Base-by-base conservation (phyloP, 345 rosid species). In the Limnanthes douglasii region DNA sequence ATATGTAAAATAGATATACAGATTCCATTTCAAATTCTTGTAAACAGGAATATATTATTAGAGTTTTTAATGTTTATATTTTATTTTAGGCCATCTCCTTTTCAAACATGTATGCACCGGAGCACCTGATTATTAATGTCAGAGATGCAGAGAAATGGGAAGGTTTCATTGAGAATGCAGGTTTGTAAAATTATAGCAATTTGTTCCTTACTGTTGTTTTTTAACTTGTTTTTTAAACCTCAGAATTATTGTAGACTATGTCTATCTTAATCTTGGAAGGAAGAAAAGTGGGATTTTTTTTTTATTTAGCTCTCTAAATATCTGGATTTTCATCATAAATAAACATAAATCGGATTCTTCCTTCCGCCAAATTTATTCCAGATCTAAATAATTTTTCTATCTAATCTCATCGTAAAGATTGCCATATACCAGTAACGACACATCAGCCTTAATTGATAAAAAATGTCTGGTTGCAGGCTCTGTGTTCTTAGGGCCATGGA, bases 121-220 rank as follows among this genome's bases (percentile, higher is more conserved):
- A 88, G 62, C 98, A 90, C 48, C 65, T 90, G 37, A 90, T 90
- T 25, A 54, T 90, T 31, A 84, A 90, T 46, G 95, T 80, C 15
- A 41, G 66, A 66, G 86, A 84, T 47, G 86, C 95, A 8, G 95
- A 84, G 61, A 84, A 72, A 55, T 90, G 95, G 94, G 98, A 80
- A 41, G 54, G 62, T 49, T 66, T 48, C 23, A 49, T 90, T 25
- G 94, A 90, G 70, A 79, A 84, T 53, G 98, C 92, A 26, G 98
- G 86, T 80, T 66, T 7, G 14, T 7, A 10, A 8, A n/a, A n/a
- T n/a, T n/a, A n/a, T n/a, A n/a, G n/a, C n/a, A n/a, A n/a, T n/a
- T n/a, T n/a, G n/a, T n/a, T n/a, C n/a, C n/a, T n/a, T n/a, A n/a
- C n/a, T n/a, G n/a, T n/a, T n/a, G n/a, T n/a, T n/a, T n/a, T n/a